Base-by-base conservation (phyloP, 371 early-diverging fungal species). In the Zychaea mexicana region DNA sequence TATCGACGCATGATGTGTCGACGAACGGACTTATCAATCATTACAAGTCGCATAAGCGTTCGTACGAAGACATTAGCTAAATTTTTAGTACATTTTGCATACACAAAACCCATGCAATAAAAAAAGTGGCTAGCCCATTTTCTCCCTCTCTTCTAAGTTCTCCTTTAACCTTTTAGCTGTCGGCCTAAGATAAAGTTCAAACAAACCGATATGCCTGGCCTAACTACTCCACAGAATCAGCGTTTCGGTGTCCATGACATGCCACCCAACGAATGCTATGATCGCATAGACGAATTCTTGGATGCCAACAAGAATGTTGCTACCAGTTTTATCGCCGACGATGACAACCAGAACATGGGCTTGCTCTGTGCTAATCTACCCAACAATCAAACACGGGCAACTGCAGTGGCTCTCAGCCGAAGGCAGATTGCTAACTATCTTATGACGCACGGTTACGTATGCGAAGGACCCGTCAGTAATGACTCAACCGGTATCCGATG, bases 21-120 rank as follows among this genome's bases (percentile, higher is more conserved):
- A 97, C 97, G 63, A 95, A 96, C 65, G 95, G 94, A 13, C 85
- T 97, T 53, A 95, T 97, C 81, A 97, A 96, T 89, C 94, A 81
- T 68, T 88, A 86, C 79, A 88, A 87, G 78, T 55, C 73, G 32
- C 65, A 85, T 77, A 85, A 79, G 72, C 58, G 31, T 15, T 30
- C 28, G 3, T 54, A 27, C 12, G 54, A 54, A 13, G 45, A 45
- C 45, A 45, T 45, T 45, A 45, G 17, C 17, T 45, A 17, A 45
- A 45, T 17, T 12, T 33, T 33, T 36, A 36, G 15, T 36, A 36
- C 36, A 36, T 10, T n/a, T n/a, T n/a, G n/a, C n/a, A n/a, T n/a
- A n/a, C n/a, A n/a, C n/a, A 42, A 3, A 42, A 42, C 42, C 42
- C 42, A 12, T 42, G 42, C 3, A 42, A n/a, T 42, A 42, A 39